Evolutionary conservation across 768 basidiomycete species (phyloP), one percentile per base, ranked within the genome.

Genomic region (Steccherinum ochraceum): DNA sequence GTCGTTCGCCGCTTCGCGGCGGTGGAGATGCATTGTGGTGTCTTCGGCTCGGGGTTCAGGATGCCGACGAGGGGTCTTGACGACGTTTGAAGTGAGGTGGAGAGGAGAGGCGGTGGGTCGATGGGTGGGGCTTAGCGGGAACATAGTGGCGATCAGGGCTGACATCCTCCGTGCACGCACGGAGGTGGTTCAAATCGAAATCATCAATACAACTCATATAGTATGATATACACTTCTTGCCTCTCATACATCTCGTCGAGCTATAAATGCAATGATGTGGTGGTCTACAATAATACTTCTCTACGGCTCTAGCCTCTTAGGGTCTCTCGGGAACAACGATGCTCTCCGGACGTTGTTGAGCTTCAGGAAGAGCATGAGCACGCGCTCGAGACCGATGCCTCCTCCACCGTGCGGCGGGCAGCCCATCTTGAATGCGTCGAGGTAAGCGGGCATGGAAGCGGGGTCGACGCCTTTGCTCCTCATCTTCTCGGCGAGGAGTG

Each of bases 321-420:
- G 96, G 72, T 98, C 96, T 62, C 96, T 80, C 12, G 96, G 96
- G 84, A 98, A 98, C 63, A 98, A 64, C 21, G 89, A 89, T 21
- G 92, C 93, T 46, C 92, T 75, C 46, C 95, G 78, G 62, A 98
- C 93, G 74, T 98, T 96, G 73, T 88, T 89, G 56, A 99, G 77
- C 72, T 95, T 94, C 67, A 99, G 73, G 81, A 93, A 99, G 58
- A 99, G 73, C 94, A 98, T 97, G 64, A 98, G 69, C 47, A 99
- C 93, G 49, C 93, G 88, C 70, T 96, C 93, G 53, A 94, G 75
- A 48, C 91, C 94, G 59, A 98, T 93, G 53, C 95, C 95, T 55
- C 93, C 95, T 58, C 95, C 96, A 45, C 92, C 96, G 68, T 99
- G 96, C 13, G 96, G 94, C 1, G 93, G 81, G 59, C 93, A 95